These are phyloP conservation scores for Ustilaginoidea virens DNA, from an alignment of 2,329 filamentous ascomycete species.

Conservation along the genomic window DNA sequence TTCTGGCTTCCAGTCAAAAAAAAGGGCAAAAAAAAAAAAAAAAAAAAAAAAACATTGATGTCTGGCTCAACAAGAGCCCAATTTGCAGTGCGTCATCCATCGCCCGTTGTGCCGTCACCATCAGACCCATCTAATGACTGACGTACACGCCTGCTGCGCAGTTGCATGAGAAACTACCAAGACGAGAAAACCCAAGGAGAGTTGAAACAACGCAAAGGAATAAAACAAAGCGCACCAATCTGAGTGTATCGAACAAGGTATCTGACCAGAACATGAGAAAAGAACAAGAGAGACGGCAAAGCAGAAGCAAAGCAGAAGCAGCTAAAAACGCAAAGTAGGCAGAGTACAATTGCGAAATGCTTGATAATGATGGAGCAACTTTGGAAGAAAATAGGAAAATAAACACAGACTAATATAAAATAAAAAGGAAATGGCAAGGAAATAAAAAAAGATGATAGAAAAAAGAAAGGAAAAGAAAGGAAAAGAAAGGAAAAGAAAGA, in stretches of 20 bases:
- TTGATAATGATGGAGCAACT: too few species aligned
- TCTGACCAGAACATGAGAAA: slow-evolving; percentile 22
- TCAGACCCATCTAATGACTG: too few species aligned
- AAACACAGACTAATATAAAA: neutral
- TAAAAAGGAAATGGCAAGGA: neutral
- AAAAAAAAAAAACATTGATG: too few species aligned
- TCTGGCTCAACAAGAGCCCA: too few species aligned
- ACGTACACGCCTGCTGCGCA: too few species aligned
- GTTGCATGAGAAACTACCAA: too few species aligned
- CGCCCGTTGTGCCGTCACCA: too few species aligned
- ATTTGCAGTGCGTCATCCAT: too few species aligned
- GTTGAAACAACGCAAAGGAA: neutral
- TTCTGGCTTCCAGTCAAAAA: too few species aligned
- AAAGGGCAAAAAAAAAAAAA: neutral
- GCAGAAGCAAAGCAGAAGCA: slow-evolving; percentile 8
- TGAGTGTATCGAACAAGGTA: slow-evolving; percentile 48
- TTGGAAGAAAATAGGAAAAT: too few species aligned
- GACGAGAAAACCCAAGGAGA: slow-evolving; percentile 1
- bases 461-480: neutral
- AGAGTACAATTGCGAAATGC: neutral
- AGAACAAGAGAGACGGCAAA: slow-evolving; percentile 10
- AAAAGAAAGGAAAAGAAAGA: neutral
- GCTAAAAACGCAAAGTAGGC: neutral
- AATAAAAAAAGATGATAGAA: neutral
- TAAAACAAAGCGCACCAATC: slow-evolving; percentile 9